Percentiles rank a stretch among this genome's conserved stretches.
phyloP scores from a whole-genome alignment of 1,284 basidiomycete genomes.

The Ganoderma leucocontextum region DNA sequence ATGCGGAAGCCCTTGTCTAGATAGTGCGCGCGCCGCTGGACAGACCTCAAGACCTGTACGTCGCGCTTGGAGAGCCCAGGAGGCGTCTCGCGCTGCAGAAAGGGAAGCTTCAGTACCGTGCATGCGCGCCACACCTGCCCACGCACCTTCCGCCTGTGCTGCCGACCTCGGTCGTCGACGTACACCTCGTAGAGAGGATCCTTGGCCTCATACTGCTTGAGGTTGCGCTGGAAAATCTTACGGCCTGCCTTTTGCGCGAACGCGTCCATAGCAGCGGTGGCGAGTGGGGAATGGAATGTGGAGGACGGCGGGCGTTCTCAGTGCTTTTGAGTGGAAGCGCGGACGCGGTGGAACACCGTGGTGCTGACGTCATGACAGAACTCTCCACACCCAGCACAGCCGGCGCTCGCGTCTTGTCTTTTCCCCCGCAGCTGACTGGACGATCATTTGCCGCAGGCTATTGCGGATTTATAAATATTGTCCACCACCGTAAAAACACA shows the following conservation, averaged over 20 bases:
- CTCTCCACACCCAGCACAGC: not conserved
- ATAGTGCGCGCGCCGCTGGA: slow-evolving; percentile 85
- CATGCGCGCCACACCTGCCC: slow-evolving; percentile 1
- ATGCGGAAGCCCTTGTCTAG: slow-evolving; percentile 92
- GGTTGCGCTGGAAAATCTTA: slow-evolving; percentile 67
- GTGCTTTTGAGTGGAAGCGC: slow-evolving; percentile 2
- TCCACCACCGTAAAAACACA: not conserved
- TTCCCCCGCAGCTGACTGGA: not conserved
- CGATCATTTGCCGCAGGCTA: not conserved
- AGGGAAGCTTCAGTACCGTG: slow-evolving; percentile 6
- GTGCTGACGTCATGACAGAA: slow-evolving; percentile 14
- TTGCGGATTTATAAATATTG: slow-evolving; percentile 16
- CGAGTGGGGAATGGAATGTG: not conserved
- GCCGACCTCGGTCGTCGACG: slow-evolving; percentile 69
- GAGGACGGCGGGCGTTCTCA: not conserved
- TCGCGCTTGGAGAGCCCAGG: slow-evolving; percentile 84
- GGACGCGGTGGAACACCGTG: not conserved
- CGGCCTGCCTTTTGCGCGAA: slow-evolving; percentile 57
- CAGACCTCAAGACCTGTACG: slow-evolving; percentile 76
- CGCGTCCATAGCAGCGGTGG: slow-evolving; percentile 39
- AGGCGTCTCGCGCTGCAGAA: slow-evolving; percentile 70
- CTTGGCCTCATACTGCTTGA: slow-evolving; percentile 70
- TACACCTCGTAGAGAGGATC: slow-evolving; percentile 88
- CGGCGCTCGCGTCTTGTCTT: slow-evolving; percentile 1
- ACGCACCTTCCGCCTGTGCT: slow-evolving; percentile 74